Percentiles rank a stretch among this genome's conserved stretches.
Evolutionary conservation across 2,329 filamentous ascomycete species (phyloP).

Genomic region (Hypoxylon sp.): DNA sequence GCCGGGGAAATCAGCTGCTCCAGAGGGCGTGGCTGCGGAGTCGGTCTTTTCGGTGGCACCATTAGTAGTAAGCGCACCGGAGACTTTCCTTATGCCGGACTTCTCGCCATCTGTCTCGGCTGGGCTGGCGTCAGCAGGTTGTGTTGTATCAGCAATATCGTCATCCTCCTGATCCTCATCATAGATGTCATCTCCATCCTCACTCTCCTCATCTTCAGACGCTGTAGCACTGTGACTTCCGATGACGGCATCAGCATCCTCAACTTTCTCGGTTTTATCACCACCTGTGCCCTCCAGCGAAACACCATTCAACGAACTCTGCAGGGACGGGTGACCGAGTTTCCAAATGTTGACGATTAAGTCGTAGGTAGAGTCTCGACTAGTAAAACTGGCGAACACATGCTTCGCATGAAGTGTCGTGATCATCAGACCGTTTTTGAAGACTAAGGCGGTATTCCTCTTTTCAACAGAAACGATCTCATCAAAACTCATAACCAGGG

Average conservation of each 20-base stretch:
- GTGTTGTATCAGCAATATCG: slow-evolving; percentile 61
- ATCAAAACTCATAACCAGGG: slow-evolving; percentile 97
- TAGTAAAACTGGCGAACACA: slow-evolving; percentile 94
- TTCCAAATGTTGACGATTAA: slow-evolving; percentile 99
- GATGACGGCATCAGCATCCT: slow-evolving; percentile 62
- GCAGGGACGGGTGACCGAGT: slow-evolving; percentile 90
- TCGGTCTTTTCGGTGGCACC: slow-evolving; percentile 68
- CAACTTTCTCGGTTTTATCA: slow-evolving; percentile 91
- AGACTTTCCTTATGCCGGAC: slow-evolving; percentile 78
- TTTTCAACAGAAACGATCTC: slow-evolving; percentile 98
- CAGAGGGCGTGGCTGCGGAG: slow-evolving; percentile 59
- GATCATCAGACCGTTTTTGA: slow-evolving; percentile 97
- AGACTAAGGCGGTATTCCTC: slow-evolving; percentile 93
- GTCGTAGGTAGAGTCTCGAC: slow-evolving; percentile 95
- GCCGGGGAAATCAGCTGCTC: slow-evolving; percentile 81
- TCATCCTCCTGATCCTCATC: slow-evolving; percentile 85
- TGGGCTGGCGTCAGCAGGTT: slow-evolving; percentile 59
- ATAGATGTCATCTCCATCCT: slow-evolving; percentile 81
- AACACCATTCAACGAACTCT: slow-evolving; percentile 92
- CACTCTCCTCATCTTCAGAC: slow-evolving; percentile 73
- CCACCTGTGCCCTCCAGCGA: slow-evolving; percentile 84
- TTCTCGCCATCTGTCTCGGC: slow-evolving; percentile 73
- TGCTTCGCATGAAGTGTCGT: slow-evolving; percentile 96
- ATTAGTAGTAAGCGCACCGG: slow-evolving; percentile 67
- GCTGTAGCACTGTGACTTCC: slow-evolving; percentile 70